Evolutionary conservation across 1,139 yeast genomes (phyloP), one percentile per base, ranked within the genome.

Genomic region (Nakaseomyces glabratus): DNA sequence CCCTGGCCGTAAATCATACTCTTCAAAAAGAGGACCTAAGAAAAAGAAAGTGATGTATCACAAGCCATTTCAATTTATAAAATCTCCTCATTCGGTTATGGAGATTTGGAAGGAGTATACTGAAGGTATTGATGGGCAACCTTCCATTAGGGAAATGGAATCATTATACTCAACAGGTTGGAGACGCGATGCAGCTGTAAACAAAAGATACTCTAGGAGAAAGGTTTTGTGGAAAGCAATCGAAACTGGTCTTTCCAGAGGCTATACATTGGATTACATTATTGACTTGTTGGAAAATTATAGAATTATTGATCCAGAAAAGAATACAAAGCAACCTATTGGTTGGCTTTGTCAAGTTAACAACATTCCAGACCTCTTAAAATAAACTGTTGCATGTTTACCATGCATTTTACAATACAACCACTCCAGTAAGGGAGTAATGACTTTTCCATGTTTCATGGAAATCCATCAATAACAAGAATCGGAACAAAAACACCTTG

Each of bases 71-170:
- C 52, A 57, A 15, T 63, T 63, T 40, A 45, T 60, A 22, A 61
- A 60, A 39, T 63, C 65, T 0, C 67, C 68, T 2, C 60, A 57
- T 13, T 49, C 63, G 1, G 64, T 63, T 1, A 45, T 51, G 35
- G 66, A 63, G 37, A 53, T 62, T 7, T 63, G 68, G 68, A 52
- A 57, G 37, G 68, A 63, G 41, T 63, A 62, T 35, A 49, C 61
- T 0, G 52, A 55, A 16, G 66, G 67, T 1, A 35, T 57, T 6
- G 49, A 59, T 31, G 60, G 57, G 0, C 63, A 60, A 37, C 65
- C 66, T 1, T 59, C 66, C 3, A 55, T 63, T 17, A 54, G 56
- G 36, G 56, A 60, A 9, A 46, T 63, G 51, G 67, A 63, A 39
- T 31, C 45, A 4, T 51, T 55, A 35, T 63, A 60, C 39, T 61